Conservation (phyloP, 2,329 filamentous ascomycete species). For the Ilyonectria sp. region DNA sequence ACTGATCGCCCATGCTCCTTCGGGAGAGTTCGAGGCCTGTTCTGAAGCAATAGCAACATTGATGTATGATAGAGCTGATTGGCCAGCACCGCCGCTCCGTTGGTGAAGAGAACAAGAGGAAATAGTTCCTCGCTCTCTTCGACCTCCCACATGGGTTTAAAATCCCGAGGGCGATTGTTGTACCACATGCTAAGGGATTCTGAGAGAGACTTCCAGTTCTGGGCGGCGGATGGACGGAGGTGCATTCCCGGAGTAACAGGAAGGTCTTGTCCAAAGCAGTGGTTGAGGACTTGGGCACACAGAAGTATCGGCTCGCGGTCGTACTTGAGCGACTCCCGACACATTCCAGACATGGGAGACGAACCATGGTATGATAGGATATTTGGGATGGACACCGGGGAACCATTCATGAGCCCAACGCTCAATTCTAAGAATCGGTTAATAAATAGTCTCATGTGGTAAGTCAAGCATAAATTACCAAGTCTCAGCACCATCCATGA, state of each 20-base stretch:
- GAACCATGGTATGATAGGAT: constrained; percentile 37
- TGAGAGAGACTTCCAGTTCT: constrained; percentile 50
- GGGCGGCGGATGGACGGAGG: constrained; percentile 38
- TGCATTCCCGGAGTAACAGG: constrained; percentile 29
- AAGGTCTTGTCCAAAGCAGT: constrained; percentile 43
- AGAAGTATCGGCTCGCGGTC: constrained; percentile 50
- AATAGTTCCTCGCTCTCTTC: constrained; percentile 51
- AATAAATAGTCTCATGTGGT: background rate
- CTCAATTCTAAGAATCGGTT: constrained; percentile 43
- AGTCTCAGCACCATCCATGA: constrained; percentile 49
- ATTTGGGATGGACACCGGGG: constrained; percentile 45
- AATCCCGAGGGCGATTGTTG: constrained; percentile 49
- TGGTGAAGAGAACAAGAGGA: constrained; percentile 56
- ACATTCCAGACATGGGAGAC: constrained; percentile 37
- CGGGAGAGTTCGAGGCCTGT: constrained; percentile 62
- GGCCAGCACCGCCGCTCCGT: constrained; percentile 60
- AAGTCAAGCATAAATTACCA: constrained; percentile 30
- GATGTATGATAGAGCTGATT: constrained; percentile 72
- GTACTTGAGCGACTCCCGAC: constrained; percentile 40
- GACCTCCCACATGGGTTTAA: constrained; percentile 53
- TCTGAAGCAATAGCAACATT: constrained; percentile 66
- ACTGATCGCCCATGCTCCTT: constrained; percentile 50
- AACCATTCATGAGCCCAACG: constrained; percentile 47
- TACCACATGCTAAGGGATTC: constrained; percentile 54
- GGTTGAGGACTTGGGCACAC: constrained; percentile 54